phyloP scores from a whole-genome alignment of 306 rosid genomes.

The Cicer arietinum region DNA sequence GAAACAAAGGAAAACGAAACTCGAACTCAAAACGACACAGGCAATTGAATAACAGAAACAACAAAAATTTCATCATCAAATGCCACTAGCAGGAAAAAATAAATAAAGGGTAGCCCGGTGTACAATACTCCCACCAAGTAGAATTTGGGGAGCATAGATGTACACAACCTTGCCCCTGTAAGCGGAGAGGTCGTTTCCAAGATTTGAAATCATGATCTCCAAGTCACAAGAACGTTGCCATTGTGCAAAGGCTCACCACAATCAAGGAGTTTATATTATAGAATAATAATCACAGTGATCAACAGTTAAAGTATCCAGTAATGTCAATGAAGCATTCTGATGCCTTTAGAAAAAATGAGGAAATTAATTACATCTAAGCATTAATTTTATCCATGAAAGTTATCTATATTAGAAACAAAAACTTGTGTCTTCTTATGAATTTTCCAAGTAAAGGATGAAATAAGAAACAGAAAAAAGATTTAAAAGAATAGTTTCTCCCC shows the following conservation, averaged over 20 bases:
- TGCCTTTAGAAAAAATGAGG: neutral
- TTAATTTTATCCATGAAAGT: neutral
- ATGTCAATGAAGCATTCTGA: conserved; percentile 13
- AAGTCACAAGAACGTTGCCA: neutral
- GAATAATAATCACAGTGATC: conserved; percentile 12
- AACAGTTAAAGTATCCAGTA: conserved; percentile 18
- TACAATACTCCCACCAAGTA: neutral
- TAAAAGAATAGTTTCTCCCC: neutral
- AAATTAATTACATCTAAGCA: neutral
- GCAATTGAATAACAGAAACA: conserved; percentile 25
- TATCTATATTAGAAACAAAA: neutral
- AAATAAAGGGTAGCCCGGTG: neutral
- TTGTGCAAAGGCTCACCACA: neutral
- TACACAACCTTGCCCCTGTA: neutral
- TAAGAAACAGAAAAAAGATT: neutral
- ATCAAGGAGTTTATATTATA: conserved; percentile 20
- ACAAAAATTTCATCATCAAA: conserved; percentile 37
- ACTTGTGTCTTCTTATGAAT: neutral
- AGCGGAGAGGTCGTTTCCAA: conserved; percentile 4
- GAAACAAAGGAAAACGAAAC: conserved; percentile 46
- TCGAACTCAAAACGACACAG: conserved; percentile 17
- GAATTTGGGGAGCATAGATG: neutral
- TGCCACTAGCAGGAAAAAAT: conserved; percentile 4
- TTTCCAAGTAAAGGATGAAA: conserved; percentile 11
- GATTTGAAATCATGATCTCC: neutral